phyloP scores from a whole-genome alignment of 1,284 basidiomycete genomes.

The Rhodotorula sp. region DNA sequence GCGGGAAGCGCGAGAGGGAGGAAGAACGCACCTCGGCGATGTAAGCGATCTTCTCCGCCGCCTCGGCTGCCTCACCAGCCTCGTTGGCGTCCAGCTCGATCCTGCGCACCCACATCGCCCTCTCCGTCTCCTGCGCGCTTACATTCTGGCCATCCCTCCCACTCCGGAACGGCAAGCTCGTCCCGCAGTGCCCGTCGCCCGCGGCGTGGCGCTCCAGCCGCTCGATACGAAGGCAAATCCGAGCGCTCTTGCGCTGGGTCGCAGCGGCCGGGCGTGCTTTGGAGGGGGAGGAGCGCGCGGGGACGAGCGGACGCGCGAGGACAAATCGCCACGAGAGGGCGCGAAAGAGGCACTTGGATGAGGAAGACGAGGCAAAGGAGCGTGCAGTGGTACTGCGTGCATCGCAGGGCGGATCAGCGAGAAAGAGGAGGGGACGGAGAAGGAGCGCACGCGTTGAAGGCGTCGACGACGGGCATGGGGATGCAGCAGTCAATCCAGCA shows the following conservation, averaged over 20 bases:
- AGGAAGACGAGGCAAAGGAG: neutral
- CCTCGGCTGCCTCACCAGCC: neutral
- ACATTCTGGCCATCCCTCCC: neutral
- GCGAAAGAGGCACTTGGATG: conserved; percentile 9
- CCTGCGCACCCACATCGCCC: conserved; percentile 1
- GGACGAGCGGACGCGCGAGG: conserved; percentile 9
- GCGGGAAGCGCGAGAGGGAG: neutral
- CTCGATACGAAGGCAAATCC: conserved; percentile 16
- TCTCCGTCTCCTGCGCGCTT: too few species aligned
- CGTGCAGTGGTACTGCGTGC: neutral
- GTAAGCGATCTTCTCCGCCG: neutral
- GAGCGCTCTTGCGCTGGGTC: neutral
- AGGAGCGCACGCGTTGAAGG: conserved; percentile 8
- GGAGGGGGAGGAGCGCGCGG: neutral
- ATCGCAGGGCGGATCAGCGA: neutral
- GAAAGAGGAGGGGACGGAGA: too few species aligned
- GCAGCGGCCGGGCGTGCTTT: neutral
- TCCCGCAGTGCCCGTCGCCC: neutral
- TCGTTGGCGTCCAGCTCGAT: neutral
- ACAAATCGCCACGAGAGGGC: conserved; percentile 5
- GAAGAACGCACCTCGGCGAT: conserved; percentile 1
- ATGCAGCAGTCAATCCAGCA: conserved; percentile 22
- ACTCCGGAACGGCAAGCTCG: neutral
- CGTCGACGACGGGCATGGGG: neutral
- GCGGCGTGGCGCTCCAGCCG: neutral